Percentiles rank a stretch among this genome's conserved stretches.
Evolutionary conservation across 2,329 filamentous ascomycete species (phyloP).

Genomic region (Stagonosporopsis cucurbitacearum): DNA sequence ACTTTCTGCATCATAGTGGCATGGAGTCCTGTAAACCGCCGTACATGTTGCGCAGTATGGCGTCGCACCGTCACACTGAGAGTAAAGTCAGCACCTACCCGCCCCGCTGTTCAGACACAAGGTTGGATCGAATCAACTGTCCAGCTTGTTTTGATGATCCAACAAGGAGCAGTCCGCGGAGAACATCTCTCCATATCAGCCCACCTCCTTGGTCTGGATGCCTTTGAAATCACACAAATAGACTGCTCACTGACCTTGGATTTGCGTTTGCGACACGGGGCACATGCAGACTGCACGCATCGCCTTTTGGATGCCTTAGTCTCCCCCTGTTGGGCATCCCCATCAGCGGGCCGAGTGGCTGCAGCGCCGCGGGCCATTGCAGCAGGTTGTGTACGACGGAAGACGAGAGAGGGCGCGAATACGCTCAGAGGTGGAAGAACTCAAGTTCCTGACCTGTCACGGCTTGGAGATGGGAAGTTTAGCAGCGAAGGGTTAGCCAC

Average conservation of each 20-base stretch:
- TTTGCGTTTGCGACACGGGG: slow-evolving; percentile 59
- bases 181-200: slow-evolving; percentile 18
- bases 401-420: slow-evolving; percentile 18
- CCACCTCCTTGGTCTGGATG: slow-evolving; percentile 5
- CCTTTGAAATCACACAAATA: neutral
- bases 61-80: slow-evolving; percentile 57
- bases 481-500: slow-evolving; percentile 11
- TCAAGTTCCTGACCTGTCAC: slow-evolving; percentile 27
- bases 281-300: slow-evolving; percentile 52
- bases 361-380: slow-evolving; percentile 40
- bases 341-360: slow-evolving; percentile 30
- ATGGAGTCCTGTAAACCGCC: slow-evolving; percentile 59
- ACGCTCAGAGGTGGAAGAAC: slow-evolving; percentile 27
- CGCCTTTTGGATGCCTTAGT: slow-evolving; percentile 42
- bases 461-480: slow-evolving; percentile 5
- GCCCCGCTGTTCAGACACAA: neutral
- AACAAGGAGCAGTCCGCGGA: slow-evolving; percentile 28
- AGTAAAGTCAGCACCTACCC: slow-evolving; percentile 22
- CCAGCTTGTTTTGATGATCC: slow-evolving; percentile 1
- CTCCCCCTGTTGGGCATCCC: slow-evolving; percentile 30
- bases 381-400: slow-evolving; percentile 18
- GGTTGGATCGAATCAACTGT: neutral
- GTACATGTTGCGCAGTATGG: slow-evolving; percentile 59
- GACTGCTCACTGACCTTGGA: slow-evolving; percentile 51
- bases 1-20: slow-evolving; percentile 57